Percentiles rank a stretch among this genome's conserved stretches.
Conservation (phyloP, 169 alveolate genomes). For the Ichthyophthirius multifiliis region DNA sequence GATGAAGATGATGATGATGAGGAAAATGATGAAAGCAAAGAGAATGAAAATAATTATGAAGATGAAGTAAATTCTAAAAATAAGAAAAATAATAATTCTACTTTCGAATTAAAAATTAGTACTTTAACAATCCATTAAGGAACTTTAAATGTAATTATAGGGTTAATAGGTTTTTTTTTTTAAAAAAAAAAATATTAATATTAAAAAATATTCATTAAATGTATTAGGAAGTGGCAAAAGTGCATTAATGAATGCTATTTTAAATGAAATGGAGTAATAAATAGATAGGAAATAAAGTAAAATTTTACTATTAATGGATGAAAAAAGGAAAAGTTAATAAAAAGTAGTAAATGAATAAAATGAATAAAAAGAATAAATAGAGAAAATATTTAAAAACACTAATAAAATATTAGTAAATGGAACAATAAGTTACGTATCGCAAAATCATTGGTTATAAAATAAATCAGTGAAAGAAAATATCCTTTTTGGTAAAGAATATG, state of each 20-base stretch:
- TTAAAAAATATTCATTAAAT: conserved; percentile 46
- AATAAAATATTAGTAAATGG: conserved; percentile 36
- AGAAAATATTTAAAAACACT: conserved; percentile 12
- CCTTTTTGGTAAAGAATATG: conserved; percentile 44
- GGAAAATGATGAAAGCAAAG: too few species aligned
- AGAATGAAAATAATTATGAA: neutral
- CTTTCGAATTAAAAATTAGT: neutral
- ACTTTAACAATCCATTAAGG: neutral
- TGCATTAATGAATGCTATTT: conserved; percentile 58
- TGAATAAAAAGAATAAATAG: conserved; percentile 14
- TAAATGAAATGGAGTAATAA: conserved; percentile 61
- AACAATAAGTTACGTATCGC: conserved; percentile 41
- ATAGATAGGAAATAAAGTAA: too few species aligned
- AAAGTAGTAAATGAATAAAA: conserved; percentile 16
- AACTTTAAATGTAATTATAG: too few species aligned
- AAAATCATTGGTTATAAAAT: conserved; percentile 58
- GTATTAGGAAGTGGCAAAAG: conserved; percentile 70
- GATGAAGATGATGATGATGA: too few species aligned
- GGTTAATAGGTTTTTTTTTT: too few species aligned
- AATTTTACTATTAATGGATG: too few species aligned
- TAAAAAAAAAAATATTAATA: conserved; percentile 43
- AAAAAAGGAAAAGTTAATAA: neutral
- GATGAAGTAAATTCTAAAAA: neutral
- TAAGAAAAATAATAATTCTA: neutral
- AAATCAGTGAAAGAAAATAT: conserved; percentile 54